Conservation (phyloP, 805 yeast species). For the Ogataea parapolymorpha region DNA sequence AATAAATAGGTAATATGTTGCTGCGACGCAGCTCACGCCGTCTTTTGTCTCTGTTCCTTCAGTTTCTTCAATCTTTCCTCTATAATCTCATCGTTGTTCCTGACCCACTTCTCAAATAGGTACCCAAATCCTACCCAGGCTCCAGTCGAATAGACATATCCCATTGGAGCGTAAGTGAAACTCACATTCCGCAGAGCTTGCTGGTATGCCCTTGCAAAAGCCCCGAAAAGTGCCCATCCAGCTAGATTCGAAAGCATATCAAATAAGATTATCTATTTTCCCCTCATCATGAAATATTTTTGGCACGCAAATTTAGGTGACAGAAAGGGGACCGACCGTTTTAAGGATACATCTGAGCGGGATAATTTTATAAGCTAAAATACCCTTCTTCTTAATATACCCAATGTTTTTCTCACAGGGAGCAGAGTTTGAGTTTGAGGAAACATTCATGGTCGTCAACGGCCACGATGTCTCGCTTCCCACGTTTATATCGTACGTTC, state of each 20-base stretch:
- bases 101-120: constrained; percentile 36
- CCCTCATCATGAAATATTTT: constrained; percentile 3
- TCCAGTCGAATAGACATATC: constrained; percentile 42
- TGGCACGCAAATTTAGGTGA: constrained; percentile 5
- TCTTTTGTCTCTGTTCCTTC: constrained; percentile 26
- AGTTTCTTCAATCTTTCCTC: constrained; percentile 37
- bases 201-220: constrained; percentile 42
- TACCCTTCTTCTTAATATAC: neutral
- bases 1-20: neutral
- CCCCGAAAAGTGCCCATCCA: constrained; percentile 40
- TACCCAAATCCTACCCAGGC: constrained; percentile 43
- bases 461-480: constrained; percentile 27
- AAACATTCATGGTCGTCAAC: constrained; percentile 25
- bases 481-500: constrained; percentile 29
- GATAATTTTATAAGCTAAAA: neutral
- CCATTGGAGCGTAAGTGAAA: constrained; percentile 35
- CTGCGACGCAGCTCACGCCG: neutral
- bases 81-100: constrained; percentile 36
- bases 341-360: constrained; percentile 3
- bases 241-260: constrained; percentile 21
- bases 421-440: constrained; percentile 25
- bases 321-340: constrained; percentile 4
- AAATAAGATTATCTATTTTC: neutral
- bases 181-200: constrained; percentile 42
- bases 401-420: constrained; percentile 18